These are phyloP conservation scores for Pontederia paniculata DNA, from an alignment of 176 grass and related monocot genomes.

Conservation along the genomic window DNA sequence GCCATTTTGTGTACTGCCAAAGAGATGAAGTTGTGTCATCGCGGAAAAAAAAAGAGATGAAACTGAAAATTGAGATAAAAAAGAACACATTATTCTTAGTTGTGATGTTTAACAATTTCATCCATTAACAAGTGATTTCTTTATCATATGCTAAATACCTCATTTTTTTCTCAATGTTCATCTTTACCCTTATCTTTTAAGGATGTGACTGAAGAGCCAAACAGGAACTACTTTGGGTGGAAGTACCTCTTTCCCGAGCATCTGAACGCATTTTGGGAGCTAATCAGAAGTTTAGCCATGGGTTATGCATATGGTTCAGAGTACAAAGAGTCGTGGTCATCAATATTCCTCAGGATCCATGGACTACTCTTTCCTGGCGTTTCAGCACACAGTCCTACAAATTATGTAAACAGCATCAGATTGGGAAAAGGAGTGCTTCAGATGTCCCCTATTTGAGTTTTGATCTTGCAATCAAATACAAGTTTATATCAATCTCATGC, in stretches of 20 bases:
- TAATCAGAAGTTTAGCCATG: constrained; percentile 25
- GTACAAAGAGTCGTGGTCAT: constrained; percentile 40
- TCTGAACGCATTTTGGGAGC: constrained; percentile 28
- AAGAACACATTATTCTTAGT: too few relatives aligned
- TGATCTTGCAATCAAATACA: too few relatives aligned
- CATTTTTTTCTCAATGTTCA: not conserved
- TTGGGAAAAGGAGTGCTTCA: constrained; percentile 3
- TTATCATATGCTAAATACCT: not conserved
- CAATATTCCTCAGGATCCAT: constrained; percentile 19
- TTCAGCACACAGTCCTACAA: constrained; percentile 30
- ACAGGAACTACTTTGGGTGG: constrained; percentile 6
- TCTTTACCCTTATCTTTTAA: constrained; percentile 2
- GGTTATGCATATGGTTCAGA: constrained; percentile 11
- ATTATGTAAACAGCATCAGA: constrained; percentile 37
- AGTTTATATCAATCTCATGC: too few relatives aligned
- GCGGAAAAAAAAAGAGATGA: too few relatives aligned
- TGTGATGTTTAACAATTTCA: not conserved
- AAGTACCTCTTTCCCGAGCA: constrained; percentile 8
- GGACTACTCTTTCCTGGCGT: constrained; percentile 37
- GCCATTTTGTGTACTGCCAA: too few relatives aligned
- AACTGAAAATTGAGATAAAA: too few relatives aligned
- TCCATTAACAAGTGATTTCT: not conserved
- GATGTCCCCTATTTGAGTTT: too few relatives aligned
- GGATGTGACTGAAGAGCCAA: constrained; percentile 29
- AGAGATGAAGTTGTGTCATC: too few relatives aligned